Evolutionary conservation across 768 basidiomycete genomes (phyloP), one percentile per base, ranked within the genome.

Genomic region (Neoboletus magnificus): DNA sequence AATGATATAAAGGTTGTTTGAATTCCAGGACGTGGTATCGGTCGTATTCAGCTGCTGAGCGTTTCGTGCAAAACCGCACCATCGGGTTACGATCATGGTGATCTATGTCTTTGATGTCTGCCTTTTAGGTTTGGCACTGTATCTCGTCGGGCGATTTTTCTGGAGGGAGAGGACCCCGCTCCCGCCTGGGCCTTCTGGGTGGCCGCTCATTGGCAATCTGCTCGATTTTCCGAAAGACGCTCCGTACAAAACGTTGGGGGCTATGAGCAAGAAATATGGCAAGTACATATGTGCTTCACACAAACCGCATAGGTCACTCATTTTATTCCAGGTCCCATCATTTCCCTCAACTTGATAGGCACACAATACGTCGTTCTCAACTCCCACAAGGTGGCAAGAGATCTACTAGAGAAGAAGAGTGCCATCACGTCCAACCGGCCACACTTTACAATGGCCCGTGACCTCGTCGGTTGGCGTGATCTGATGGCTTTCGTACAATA

Each of bases 191-290:
- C 63, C 63, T 0, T 16, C 35, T 15, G 60, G 56, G 25, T 56
- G 54, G 43, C 81, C 75, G 6, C 32, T 84, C 7, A 68, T 84
- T 39, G 83, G 83, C 30, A 84, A 83, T 58, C 61, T 81, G 8
- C 63, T 82, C 20, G 81, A 84, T 55, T 77, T 84, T 74, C 82
- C 82, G 25, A 68, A 69, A 15, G 70, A 75, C 35, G 69, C 74
- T 44, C 77, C 79, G 54, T 83, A 82, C 79, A 53, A 79, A 18
- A 79, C 77, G 0, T 82, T 81, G 54, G 73, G 76, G 5, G 69
- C 71, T 30, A 39, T 62, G 56, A 27, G 35, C 36, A 71, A 79
- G 57, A 67, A 68, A 65, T 84, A 76, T 58, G 84, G 84, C 77
- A 62, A 55, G 74, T 65, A 35, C 33, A 5, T n/a, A 27, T 8